Base-by-base conservation (phyloP, 2,329 filamentous ascomycete genomes). In the Zymoseptoria crescenta region DNA sequence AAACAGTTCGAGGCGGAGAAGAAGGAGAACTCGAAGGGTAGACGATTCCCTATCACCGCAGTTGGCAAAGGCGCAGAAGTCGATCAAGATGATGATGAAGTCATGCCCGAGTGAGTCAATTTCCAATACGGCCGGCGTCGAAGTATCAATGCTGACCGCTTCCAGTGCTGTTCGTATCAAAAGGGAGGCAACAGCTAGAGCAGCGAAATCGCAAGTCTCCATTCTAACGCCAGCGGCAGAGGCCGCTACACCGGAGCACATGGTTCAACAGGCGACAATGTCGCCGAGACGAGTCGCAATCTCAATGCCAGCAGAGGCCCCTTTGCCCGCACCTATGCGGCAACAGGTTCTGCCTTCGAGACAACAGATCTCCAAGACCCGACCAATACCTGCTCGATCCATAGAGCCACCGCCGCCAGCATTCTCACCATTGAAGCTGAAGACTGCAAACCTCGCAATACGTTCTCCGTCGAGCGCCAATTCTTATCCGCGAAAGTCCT, bases 1-100 rank as follows among this genome's bases (percentile, higher is more conserved):
- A 61, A 56, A 53, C 64, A 64, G 48, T 62, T 63, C 28, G 54
- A 61, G 49, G 57, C 57, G n/a, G 57, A 62, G 57, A 62, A 64
- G 59, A 62, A 52, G 55, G 53, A 56, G 29, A 59, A 54, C 28
- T 29, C 56, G 8, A 52, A 55, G 27, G 27, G 20, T 20, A 55
- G 56, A 27, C 48, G 49, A 8, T 52, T 62, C 24, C 58, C 64
- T 20, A 35, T 30, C 6, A 35, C 55, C 19, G 57, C 58, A 21
- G 45, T 51, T 1, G 55, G 52, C 51, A 64, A 64, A 50, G 56
- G 16, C 56, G 56, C 16, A 30, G 56, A 6, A 48, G 6, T 59
- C 30, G 56, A 59, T 20, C 58, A 62, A 30, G 64, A 68, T 35
- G 63, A 66, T 52, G 64, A 65, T 19, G 59, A 67, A 49, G 48